Base-by-base conservation (phyloP, 2,329 filamentous ascomycete species). In the Paraconiothyrium sp. region DNA sequence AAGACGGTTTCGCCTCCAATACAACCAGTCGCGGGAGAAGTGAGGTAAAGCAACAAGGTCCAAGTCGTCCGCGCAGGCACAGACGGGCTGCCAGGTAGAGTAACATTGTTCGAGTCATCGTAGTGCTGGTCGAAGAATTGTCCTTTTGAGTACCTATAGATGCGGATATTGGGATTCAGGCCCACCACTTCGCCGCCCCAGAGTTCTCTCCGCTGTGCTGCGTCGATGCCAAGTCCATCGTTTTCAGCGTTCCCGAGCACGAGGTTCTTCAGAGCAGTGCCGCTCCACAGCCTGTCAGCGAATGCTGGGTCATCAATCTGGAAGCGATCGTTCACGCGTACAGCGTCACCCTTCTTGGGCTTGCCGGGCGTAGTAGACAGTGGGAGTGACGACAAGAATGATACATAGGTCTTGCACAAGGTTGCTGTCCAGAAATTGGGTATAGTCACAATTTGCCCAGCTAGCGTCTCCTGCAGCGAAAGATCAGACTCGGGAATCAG, bases 41-140 rank as follows among this genome's bases (percentile, higher is more conserved):
- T 95, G 58, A 97, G 85, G 74, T 97, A 98, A 39, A 97, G 86
- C 0, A 97, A 84, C 5, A 97, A 82, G 0, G 94, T 97, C 93
- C 94, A 97, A 0, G 93, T 97, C 5, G 94, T 97, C 71, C 85
- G 89, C 22, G 86, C 89, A 24, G 82, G 81, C 11, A 81, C 70
- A 9, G 80, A 62, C 39, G 76, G 75, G 1, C 66, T 49, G 7
- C 73, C 74, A 39, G 78, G 71, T 3, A 95, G 81, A 0, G 81
- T 84, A 30, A 97, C 79, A 58, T 86, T 84, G 75, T 97, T 97
- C 55, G 88, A 92, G 72, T 97, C 94, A 78, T 98, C 94, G 72
- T 97, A 97, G 77, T 97, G 94, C 71, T 92, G 90, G 73, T 93
- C 93, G 76, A 97, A 97, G 76, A 94, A 97, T 75, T 97, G 93